Conservation (phyloP, 2,329 filamentous ascomycete species). For the Alternaria novae-zelandiae region DNA sequence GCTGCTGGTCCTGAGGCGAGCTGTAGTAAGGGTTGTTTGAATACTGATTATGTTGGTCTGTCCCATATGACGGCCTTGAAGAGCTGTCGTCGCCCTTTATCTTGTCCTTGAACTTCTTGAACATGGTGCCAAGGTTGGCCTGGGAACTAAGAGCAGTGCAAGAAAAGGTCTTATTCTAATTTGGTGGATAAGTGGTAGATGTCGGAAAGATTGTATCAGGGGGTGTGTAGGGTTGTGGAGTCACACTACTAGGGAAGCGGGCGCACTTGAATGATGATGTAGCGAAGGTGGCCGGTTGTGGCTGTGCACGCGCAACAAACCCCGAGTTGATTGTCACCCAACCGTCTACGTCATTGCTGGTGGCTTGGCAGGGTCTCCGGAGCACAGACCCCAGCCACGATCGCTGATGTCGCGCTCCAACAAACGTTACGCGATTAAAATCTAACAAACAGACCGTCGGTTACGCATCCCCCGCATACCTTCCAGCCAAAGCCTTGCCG, state of each 20-base stretch:
- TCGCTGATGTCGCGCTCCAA: neutral
- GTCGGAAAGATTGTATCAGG: too few relatives aligned
- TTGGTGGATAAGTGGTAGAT: too few relatives aligned
- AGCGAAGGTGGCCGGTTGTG: slow-evolving; percentile 1
- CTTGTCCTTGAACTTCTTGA: slow-evolving; percentile 46
- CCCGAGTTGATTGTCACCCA: neutral
- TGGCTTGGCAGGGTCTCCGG: slow-evolving; percentile 8
- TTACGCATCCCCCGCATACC: slow-evolving; percentile 5
- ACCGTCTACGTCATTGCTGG: slow-evolving; percentile 10
- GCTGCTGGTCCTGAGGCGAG: slow-evolving; percentile 21
- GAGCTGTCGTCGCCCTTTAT: slow-evolving; percentile 37
- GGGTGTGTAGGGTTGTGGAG: neutral
- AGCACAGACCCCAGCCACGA: neutral
- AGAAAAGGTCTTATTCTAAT: neutral
- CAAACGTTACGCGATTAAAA: neutral
- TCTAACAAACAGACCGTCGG: neutral
- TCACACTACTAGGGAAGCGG: neutral
- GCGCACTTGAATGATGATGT: slow-evolving; percentile 6
- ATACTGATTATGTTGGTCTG: slow-evolving; percentile 31
- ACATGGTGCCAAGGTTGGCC: slow-evolving; percentile 26
- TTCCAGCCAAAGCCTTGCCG: slow-evolving; percentile 2
- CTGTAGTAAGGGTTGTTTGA: slow-evolving; percentile 36
- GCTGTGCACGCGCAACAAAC: slow-evolving; percentile 8
- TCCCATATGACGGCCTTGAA: slow-evolving; percentile 18
- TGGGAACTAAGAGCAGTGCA: neutral